Evolutionary conservation across 768 basidiomycete species (phyloP).

Genomic region (Saitozyma sp.): DNA sequence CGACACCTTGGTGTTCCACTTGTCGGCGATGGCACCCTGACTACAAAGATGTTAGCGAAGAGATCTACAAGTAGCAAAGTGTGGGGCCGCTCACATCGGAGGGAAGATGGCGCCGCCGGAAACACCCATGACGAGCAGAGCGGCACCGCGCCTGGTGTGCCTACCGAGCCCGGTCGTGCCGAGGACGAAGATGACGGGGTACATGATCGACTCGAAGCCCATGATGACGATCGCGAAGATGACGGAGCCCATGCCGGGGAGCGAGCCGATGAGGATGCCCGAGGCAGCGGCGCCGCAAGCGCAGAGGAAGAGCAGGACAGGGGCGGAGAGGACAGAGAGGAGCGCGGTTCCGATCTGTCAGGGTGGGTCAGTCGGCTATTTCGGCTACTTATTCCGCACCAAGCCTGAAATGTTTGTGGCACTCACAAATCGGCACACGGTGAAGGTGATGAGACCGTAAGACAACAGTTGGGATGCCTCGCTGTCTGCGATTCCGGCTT

Average conservation of each 20-base stretch:
- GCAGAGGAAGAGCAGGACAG: slow-evolving; percentile 63
- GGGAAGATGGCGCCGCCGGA: slow-evolving; percentile 51
- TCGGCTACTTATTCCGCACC: too few species aligned
- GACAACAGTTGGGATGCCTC: slow-evolving; percentile 68
- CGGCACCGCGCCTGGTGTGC: slow-evolving; percentile 51
- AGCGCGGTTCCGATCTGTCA: slow-evolving; percentile 59
- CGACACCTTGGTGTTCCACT: slow-evolving; percentile 37
- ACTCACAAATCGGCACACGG: slow-evolving; percentile 54
- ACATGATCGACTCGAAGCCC: slow-evolving; percentile 66
- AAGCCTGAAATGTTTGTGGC: background rate
- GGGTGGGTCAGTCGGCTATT: too few species aligned
- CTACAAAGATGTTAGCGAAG: too few species aligned
- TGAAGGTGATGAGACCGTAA: slow-evolving; percentile 65
- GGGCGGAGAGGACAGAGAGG: slow-evolving; percentile 66
- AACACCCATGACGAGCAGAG: slow-evolving; percentile 49
- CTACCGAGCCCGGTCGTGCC: slow-evolving; percentile 50
- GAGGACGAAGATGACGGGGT: slow-evolving; percentile 58
- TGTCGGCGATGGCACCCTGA: slow-evolving; percentile 52
- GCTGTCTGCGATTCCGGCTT: slow-evolving; percentile 61
- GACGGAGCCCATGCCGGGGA: slow-evolving; percentile 61
- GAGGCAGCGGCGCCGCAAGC: slow-evolving; percentile 60
- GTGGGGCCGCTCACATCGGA: slow-evolving; percentile 19
- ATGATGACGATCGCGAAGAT: slow-evolving; percentile 66
- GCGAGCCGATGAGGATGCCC: slow-evolving; percentile 58
- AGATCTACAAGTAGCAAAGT: too few species aligned